Base-by-base conservation (phyloP, 208 protist species). In the Novymonas esmeraldas region DNA sequence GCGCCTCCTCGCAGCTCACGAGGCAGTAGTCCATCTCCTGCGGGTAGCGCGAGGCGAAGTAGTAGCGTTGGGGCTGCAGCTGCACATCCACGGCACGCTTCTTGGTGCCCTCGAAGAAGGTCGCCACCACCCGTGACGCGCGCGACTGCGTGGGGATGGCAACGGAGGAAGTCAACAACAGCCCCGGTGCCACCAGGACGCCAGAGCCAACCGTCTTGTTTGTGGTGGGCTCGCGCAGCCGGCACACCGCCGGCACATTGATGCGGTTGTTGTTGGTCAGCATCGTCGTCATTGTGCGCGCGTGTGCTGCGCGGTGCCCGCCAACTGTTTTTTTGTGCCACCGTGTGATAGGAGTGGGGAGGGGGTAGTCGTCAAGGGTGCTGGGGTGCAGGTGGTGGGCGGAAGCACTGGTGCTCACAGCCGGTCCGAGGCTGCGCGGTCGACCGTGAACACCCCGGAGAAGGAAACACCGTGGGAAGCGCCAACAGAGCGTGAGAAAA, bases 11-110 rank as follows among this genome's bases (percentile, higher is more conserved):
- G 66, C 88, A 92, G 4, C 80, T 81, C n/a, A 97, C 78, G 51
- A 97, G 58, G 69, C 87, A 95, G 84, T 97, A 97, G 51, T 95
- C 87, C 79, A 96, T 89, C 74, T 95, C 83, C 10, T 89, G 85
- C 13, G 93, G 93, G 67, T 90, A 95, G 28, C 72, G 64, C 0
- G 88, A 82, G 16, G 80, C 58, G 56, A 97, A 96, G 62, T 82
- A 97, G 57, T 81, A 81, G 42, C 80, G 61, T 39, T 88, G 54
- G 3, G 93, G 93, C 50, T 87, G 73, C 18, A 97, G 65, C 34
- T 63, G 72, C 18, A 85, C 90, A 28, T 87, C 75, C 1, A 96
- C 70, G 1, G 81, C 45, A 10, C 46, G 76, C 68, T 96, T 95
- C 71, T 97, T 97, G 16, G 87, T 92, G 33, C 82, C 79, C 60